Evolutionary conservation across 306 rosid species (phyloP).

Genomic region (Alnus glutinosa): DNA sequence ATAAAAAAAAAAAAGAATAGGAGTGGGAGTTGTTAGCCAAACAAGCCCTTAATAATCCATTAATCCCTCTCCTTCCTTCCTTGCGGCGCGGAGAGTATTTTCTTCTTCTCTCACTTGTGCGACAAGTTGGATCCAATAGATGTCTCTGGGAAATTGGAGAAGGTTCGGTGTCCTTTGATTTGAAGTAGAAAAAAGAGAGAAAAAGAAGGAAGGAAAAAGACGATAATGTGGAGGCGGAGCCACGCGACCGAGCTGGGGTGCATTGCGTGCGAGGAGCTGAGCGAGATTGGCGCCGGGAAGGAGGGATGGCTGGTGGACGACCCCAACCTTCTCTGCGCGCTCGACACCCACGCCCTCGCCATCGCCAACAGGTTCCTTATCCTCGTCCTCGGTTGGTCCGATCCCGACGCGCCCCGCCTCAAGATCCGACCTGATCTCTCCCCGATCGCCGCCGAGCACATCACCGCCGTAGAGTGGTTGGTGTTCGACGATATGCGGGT

Average conservation of each 20-base stretch:
- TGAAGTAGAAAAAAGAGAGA: too few species aligned
- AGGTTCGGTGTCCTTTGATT: background rate
- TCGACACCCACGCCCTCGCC: constrained; percentile 78
- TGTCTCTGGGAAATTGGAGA: background rate
- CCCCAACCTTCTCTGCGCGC: constrained; percentile 71
- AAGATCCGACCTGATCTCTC: constrained; percentile 81
- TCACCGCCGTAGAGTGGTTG: constrained; percentile 84
- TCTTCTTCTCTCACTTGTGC: background rate
- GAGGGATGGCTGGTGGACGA: constrained; percentile 81
- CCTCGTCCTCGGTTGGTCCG: constrained; percentile 71
- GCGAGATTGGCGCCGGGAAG: constrained; percentile 81
- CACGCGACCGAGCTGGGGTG: constrained; percentile 75
- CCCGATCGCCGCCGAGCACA: constrained; percentile 62
- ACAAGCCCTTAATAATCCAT: too few species aligned
- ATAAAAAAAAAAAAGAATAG: too few species aligned
- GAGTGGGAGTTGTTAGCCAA: too few species aligned
- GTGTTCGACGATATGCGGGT: constrained; percentile 77
- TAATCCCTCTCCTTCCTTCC: too few species aligned
- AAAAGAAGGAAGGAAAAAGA: background rate
- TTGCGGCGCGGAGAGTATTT: background rate
- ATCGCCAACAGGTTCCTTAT: constrained; percentile 68
- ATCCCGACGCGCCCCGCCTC: constrained; percentile 33
- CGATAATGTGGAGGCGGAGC: constrained; percentile 56
- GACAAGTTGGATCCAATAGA: background rate
- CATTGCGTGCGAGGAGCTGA: constrained; percentile 81